These are phyloP conservation scores for Aureobasidium mangrovei DNA, from an alignment of 2,329 filamentous ascomycete species.

Conservation along the genomic window DNA sequence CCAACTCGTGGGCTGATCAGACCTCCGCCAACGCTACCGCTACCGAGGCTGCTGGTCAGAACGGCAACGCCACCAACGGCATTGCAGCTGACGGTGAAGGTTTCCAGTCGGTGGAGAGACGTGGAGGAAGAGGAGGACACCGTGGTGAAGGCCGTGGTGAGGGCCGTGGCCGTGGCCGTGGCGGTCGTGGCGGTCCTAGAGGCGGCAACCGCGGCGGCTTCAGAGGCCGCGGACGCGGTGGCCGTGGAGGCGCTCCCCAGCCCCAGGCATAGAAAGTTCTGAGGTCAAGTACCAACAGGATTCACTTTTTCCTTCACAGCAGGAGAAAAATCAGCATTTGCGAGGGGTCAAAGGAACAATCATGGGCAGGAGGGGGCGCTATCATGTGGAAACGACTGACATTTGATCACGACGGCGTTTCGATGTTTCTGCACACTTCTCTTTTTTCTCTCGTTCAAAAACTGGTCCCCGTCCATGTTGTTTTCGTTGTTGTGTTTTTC, in stretches of 20 bases:
- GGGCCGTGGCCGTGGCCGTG: slow-evolving; percentile 36
- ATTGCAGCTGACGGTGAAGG: slow-evolving; percentile 47
- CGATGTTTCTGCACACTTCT: slow-evolving; percentile 1
- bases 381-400: slow-evolving; percentile 10
- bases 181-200: slow-evolving; percentile 20
- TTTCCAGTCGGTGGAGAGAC: slow-evolving; percentile 55
- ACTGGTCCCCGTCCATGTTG: no score
- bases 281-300: not conserved
- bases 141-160: slow-evolving; percentile 29
- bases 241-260: slow-evolving; percentile 2
- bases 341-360: not conserved
- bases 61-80: slow-evolving; percentile 22
- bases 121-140: slow-evolving; percentile 20
- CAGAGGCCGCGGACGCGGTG: not conserved
- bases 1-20: slow-evolving; percentile 77
- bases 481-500: not conserved
- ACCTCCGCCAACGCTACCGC: slow-evolving; percentile 30
- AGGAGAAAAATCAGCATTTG: not conserved
- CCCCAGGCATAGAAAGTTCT: slow-evolving; percentile 7
- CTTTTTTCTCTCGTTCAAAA: not conserved
- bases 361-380: slow-evolving; percentile 1
- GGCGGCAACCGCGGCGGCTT: no score
- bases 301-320: not conserved
- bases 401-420: slow-evolving; percentile 11
- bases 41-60: slow-evolving; percentile 8